Conservation (phyloP, 164 flowering plant genomes). For the Dillenia suffruticosa region DNA sequence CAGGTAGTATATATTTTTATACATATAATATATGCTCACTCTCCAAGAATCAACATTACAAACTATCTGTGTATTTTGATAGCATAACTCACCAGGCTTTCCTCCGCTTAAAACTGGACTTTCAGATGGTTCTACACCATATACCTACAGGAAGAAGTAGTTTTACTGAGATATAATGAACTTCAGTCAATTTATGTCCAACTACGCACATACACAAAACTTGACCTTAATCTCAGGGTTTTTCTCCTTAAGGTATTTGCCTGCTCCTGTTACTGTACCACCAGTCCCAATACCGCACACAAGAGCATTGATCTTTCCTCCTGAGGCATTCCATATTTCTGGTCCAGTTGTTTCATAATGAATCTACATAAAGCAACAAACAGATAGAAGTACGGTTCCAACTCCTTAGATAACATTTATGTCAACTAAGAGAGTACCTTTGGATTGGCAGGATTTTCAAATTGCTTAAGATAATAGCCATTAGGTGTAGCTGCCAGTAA, state of each 20-base stretch:
- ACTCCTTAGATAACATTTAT: not conserved
- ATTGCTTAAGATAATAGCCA: conserved; percentile 19
- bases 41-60: too few relatives aligned
- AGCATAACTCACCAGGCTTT: conserved; percentile 37
- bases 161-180: too few relatives aligned
- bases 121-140: conserved; percentile 58
- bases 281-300: conserved; percentile 58
- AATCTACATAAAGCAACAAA: conserved; percentile 10
- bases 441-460: conserved; percentile 28
- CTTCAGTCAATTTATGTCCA: too few relatives aligned
- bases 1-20: too few relatives aligned
- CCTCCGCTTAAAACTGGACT: conserved; percentile 50
- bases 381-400: not conserved
- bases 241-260: conserved; percentile 38
- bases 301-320: conserved; percentile 44
- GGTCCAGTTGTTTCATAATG: conserved; percentile 58
- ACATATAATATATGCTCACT: too few relatives aligned
- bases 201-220: not conserved
- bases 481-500: conserved; percentile 23
- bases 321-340: conserved; percentile 49
- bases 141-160: conserved; percentile 28
- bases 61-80: too few relatives aligned
- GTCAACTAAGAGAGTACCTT: conserved; percentile 23
- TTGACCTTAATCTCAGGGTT: conserved; percentile 46
- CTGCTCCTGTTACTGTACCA: conserved; percentile 49